Evolutionary conservation across 805 yeast genomes (phyloP).

Genomic region (Kodamaea lidongshanica): DNA sequence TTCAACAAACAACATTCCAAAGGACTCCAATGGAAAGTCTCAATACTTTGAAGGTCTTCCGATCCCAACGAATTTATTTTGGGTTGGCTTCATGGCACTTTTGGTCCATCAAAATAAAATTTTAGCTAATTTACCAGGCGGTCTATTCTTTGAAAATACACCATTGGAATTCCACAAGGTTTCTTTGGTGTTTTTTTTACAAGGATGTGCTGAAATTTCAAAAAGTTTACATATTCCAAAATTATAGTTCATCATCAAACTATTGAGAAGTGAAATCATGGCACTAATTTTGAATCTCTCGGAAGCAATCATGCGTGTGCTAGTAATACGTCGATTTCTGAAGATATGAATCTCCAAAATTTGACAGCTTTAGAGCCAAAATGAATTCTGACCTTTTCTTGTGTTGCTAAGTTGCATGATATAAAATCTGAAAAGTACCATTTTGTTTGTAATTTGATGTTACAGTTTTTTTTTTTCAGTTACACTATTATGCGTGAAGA

Average conservation of each 20-base stretch:
- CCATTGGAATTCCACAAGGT: slow-evolving; percentile 72
- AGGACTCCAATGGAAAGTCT: slow-evolving; percentile 80
- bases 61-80: slow-evolving; percentile 76
- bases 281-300: no score
- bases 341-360: no score
- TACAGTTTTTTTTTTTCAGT: no score
- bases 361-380: no score
- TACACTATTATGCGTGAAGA: no score
- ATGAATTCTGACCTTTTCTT: no score
- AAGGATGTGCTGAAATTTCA: slow-evolving; percentile 88
- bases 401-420: no score
- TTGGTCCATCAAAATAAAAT: slow-evolving; percentile 51
- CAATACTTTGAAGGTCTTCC: slow-evolving; percentile 95
- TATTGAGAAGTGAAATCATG: no score
- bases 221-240: slow-evolving; percentile 90
- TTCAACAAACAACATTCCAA: slow-evolving; percentile 87
- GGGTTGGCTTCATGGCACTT: slow-evolving; percentile 68
- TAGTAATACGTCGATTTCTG: no score
- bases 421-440: no score
- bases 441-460: no score
- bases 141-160: slow-evolving; percentile 49
- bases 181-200: slow-evolving; percentile 56
- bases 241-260: slow-evolving; percentile 44
- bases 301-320: no score
- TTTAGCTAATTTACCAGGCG: slow-evolving; percentile 57